These are phyloP conservation scores for Corylus heterophylla DNA, from an alignment of 306 rosid genomes.

Conservation along the genomic window DNA sequence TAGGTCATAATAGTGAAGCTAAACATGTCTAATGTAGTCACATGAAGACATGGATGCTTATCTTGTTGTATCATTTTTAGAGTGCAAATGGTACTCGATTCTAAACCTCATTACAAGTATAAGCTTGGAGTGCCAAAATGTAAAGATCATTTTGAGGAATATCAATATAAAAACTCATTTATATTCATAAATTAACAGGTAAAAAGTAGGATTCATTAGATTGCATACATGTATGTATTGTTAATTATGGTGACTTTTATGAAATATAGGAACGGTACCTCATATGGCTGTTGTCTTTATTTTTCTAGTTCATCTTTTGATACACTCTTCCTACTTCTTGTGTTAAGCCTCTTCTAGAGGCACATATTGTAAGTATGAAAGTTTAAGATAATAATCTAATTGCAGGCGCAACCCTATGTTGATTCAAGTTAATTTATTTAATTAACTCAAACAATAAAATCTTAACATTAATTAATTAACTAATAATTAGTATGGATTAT, in stretches of 20 bases:
- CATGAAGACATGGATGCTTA: slow-evolving; percentile 4
- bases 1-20: neutral
- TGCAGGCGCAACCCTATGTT: neutral
- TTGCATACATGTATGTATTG: too few relatives aligned
- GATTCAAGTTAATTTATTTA: neutral
- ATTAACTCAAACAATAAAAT: too few relatives aligned
- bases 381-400: neutral
- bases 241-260: too few relatives aligned
- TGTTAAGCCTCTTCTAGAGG: neutral
- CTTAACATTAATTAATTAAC: too few relatives aligned
- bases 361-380: neutral
- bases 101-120: neutral
- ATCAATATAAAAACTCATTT: neutral
- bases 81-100: neutral
- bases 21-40: neutral
- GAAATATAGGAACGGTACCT: neutral
- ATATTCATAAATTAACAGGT: too few relatives aligned
- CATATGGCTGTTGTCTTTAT: neutral
- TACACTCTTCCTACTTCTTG: neutral
- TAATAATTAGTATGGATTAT: too few relatives aligned
- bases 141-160: neutral
- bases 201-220: too few relatives aligned
- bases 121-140: neutral
- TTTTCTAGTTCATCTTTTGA: neutral
- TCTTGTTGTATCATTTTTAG: neutral